Evolutionary conservation across 2,329 filamentous ascomycete species (phyloP), one percentile per base, ranked within the genome.

Genomic region (Ascochyta fabae): DNA sequence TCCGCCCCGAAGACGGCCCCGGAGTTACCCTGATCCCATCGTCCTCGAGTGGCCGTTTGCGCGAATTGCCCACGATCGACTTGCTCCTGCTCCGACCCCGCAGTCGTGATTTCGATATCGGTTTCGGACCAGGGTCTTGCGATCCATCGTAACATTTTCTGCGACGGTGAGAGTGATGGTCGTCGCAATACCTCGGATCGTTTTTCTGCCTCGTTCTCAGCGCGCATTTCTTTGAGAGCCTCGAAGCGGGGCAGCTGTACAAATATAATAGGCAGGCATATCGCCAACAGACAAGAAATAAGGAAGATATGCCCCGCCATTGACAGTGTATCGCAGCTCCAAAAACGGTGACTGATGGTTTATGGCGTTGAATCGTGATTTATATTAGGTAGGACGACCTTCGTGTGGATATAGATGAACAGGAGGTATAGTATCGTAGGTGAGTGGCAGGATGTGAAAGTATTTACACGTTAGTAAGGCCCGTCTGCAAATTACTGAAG

Each of bases 181-280:
- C 33, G 46, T 51, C 35, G 42, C 46, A 44, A 48, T 64, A 59
- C 6, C 57, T 52, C 2, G 58, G 62, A 40, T 67, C 56, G 59
- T 53, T 42, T 48, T 49, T 57, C 58, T 61, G 35, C 36, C 27
- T 19, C 23, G 31, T 24, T 38, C 34, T 56, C 59, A 64, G 50
- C 57, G 51, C 35, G 51, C 22, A 31, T n/a, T 26, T 48, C 46
- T n/a, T 46, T n/a, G 44, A 48, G 35, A 19, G 36, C 36, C n/a
- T 29, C 26, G 35, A 48, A 51, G 58, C 62, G 66, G 27, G 64
- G 56, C 24, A 61, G 35, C 29, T 71, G 64, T 55, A 67, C 64
- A 44, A 52, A 53, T 13, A 71, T 41, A 27, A 70, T 67, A 15
- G 67, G 68, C 7, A 68, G 45, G 40, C 62, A 57, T 45, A 66